Percentiles rank a stretch among this genome's conserved stretches.
These are phyloP conservation scores for Teratosphaeria nubilosa DNA, from an alignment of 2,329 filamentous ascomycete species.

Conservation along the genomic window DNA sequence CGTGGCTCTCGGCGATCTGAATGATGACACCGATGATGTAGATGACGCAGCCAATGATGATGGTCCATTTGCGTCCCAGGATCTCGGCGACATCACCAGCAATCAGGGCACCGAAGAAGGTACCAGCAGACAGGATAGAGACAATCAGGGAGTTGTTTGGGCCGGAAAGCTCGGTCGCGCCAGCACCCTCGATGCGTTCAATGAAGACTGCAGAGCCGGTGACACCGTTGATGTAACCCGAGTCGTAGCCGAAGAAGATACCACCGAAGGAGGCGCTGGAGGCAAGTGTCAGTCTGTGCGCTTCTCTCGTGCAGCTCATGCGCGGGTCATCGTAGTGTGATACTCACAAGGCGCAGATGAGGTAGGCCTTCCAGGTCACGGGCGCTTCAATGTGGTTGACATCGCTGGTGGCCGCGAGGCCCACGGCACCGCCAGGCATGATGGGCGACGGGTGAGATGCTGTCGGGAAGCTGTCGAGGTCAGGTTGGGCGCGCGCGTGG, in stretches of 20 bases:
- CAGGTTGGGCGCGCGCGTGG: not conserved
- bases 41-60: conserved; percentile 60
- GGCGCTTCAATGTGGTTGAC: conserved; percentile 44
- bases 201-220: conserved; percentile 41
- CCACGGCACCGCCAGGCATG: conserved; percentile 6
- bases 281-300: not conserved
- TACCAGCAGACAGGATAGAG: conserved; percentile 60
- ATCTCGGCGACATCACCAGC: conserved; percentile 68
- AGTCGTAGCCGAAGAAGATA: conserved; percentile 49
- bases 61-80: conserved; percentile 62
- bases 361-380: conserved; percentile 34
- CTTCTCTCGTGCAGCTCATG: not conserved
- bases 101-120: conserved; percentile 69
- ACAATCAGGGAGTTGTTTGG: conserved; percentile 51
- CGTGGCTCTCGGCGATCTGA: conserved; percentile 46
- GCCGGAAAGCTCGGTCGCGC: conserved; percentile 19
- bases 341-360: conserved; percentile 10
- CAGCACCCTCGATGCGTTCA: conserved; percentile 37
- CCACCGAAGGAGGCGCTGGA: conserved; percentile 1
- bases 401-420: conserved; percentile 36
- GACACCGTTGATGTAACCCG: conserved; percentile 57
- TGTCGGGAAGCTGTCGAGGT: too few species aligned
- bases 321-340: not conserved
- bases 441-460: not conserved
- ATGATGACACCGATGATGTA: conserved; percentile 48